Conservation (phyloP, 164 flowering plant species). For the Umbilicus rupestris region DNA sequence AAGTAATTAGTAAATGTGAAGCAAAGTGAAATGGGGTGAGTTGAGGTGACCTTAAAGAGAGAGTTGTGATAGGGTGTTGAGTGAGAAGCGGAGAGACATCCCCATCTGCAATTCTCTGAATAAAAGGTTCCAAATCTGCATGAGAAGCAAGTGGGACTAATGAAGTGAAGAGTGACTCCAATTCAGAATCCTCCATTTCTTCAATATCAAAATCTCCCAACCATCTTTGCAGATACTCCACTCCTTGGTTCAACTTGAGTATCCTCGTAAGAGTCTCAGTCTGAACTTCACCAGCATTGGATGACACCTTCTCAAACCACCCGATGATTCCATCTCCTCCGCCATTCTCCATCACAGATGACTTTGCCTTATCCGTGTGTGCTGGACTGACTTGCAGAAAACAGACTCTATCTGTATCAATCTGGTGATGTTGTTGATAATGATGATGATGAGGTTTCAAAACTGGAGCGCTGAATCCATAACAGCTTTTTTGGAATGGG, state of each 20-base stretch:
- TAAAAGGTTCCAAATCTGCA: slow-evolving; percentile 67
- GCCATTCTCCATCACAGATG: slow-evolving; percentile 15
- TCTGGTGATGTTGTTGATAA: too few relatives aligned
- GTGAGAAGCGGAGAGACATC: slow-evolving; percentile 53
- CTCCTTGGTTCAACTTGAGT: slow-evolving; percentile 43
- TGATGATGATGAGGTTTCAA: too few relatives aligned
- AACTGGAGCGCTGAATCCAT: too few relatives aligned
- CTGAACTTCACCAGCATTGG: slow-evolving; percentile 43
- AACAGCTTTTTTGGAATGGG: too few relatives aligned
- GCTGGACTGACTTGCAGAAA: too few relatives aligned
- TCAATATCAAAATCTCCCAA: slow-evolving; percentile 33
- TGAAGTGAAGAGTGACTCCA: slow-evolving; percentile 46
- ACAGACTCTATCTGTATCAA: too few relatives aligned
- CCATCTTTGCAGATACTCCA: slow-evolving; percentile 62
- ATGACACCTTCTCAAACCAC: slow-evolving; percentile 58
- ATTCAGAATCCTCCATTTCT: slow-evolving; percentile 35
- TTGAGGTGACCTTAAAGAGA: slow-evolving; percentile 56
- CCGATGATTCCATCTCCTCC: slow-evolving; percentile 26
- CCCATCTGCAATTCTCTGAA: slow-evolving; percentile 73
- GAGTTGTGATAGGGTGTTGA: slow-evolving; percentile 50
- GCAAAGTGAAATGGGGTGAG: not conserved
- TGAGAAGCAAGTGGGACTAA: slow-evolving; percentile 62
- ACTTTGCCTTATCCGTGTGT: too few relatives aligned
- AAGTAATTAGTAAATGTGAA: not conserved
- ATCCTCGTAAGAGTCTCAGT: slow-evolving; percentile 49